Evolutionary conservation across 495 filamentous ascomycete species (phyloP).

Genomic region (Talaromyces wortmannii): DNA sequence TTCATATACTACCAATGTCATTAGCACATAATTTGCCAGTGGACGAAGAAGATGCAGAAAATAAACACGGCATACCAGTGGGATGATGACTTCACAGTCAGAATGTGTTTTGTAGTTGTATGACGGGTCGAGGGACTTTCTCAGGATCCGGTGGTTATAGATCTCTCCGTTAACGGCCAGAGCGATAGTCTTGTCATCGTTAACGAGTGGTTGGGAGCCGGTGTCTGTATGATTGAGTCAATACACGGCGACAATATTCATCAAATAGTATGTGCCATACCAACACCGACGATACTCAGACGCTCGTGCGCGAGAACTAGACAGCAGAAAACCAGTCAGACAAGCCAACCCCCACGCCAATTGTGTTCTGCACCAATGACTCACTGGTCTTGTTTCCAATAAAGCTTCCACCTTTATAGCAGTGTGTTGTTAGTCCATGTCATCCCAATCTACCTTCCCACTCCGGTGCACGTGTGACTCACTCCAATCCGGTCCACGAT

Average conservation of each 20-base stretch:
- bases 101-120: slow-evolving; percentile 97
- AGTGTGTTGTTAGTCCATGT: slow-evolving; percentile 1
- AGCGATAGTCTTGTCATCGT: slow-evolving; percentile 77
- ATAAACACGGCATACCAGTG: slow-evolving; percentile 59
- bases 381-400: slow-evolving; percentile 85
- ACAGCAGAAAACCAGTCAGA: slow-evolving; percentile 19
- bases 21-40: neutral
- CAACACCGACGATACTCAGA: slow-evolving; percentile 94
- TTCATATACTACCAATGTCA: slow-evolving; percentile 67
- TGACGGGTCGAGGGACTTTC: slow-evolving; percentile 70
- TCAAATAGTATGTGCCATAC: slow-evolving; percentile 43
- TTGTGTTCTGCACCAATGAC: slow-evolving; percentile 9
- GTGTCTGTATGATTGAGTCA: slow-evolving; percentile 52
- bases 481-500: slow-evolving; percentile 99
- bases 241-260: slow-evolving; percentile 4
- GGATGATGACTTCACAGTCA: slow-evolving; percentile 97
- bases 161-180: slow-evolving; percentile 99
- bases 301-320: slow-evolving; percentile 94
- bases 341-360: neutral
- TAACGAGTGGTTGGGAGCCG: slow-evolving; percentile 91
- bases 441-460: neutral
- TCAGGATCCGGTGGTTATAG: slow-evolving; percentile 94
- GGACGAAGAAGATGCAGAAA: neutral
- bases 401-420: slow-evolving; percentile 70
- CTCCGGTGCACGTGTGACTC: slow-evolving; percentile 36